Evolutionary conservation across 805 yeast species (phyloP), one percentile per base, ranked within the genome.

Genomic region (Candida lessepsii): DNA sequence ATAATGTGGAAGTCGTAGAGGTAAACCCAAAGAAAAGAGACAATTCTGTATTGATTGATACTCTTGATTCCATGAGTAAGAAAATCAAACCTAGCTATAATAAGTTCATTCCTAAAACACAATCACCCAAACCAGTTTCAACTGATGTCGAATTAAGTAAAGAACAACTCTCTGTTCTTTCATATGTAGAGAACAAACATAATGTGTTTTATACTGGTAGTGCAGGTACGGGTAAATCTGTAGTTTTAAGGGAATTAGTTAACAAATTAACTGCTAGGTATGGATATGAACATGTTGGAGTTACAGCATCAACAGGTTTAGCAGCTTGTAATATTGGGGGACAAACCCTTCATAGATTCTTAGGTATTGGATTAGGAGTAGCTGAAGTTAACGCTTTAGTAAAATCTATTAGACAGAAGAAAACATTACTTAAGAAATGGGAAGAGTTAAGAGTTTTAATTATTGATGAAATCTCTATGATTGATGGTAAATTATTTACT

Each of bases 281-380:
- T 56, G 67, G 72, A 1, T 40, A 49, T 9, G 66, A 70, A 2
- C 54, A 58, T 1, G 86, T 93, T 3, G 96, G 95, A 0, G 80
- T 93, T 3, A 88, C 98, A 0, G 99, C 99, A 0, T 86, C 96
- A 0, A 93, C 99, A 0, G 99, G 99, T 1, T 67, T 93, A 46
- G 99, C 99, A 0, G 99, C 97, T 0, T 83, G 88, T 29, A 88
- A 89, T 52, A 85, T 93, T 51, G 96, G 95, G 2, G 99, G 99
- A 17, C 77, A 75, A 21, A 93, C 99, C 0, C 69, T 93, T 20
- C 95, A 91, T 59, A 73, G 85, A 53, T 88, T 82, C 65, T 77
- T 96, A 0, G 95, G 96, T 1, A 76, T 89, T 39, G 98, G 98
- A 0, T 60, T 89, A 1, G 96, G 93, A 2, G 63, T 63, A 32